Evolutionary conservation across 2,329 filamentous ascomycete species (phyloP), one percentile per base, ranked within the genome.

Genomic region (Fusarium albidum): DNA sequence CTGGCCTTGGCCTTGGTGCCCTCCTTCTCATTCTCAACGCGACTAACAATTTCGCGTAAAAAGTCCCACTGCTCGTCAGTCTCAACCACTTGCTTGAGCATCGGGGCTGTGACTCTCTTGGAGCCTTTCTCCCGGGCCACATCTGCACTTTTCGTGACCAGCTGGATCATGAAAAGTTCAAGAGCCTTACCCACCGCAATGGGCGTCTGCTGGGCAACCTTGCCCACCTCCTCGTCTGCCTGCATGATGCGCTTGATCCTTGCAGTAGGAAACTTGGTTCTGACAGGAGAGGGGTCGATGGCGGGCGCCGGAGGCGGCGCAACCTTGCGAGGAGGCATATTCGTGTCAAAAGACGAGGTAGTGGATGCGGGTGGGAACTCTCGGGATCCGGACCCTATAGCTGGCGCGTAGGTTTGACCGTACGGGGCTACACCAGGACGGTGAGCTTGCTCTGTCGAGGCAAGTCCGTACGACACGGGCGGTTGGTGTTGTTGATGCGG

Each of bases 161-260:
- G 82, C 34, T 91, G 88, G 59, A 98, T 92, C 95, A 99, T 99
- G 72, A 99, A 99, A 9, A 99, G 82, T 76, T 99, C 95, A 7
- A 99, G 82, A 13, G 95, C 95, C 79, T 97, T 97, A 64, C 91
- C 91, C 37, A 98, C 94, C 21, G 94, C 95, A 50, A 96, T 96
- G 13, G 94, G 94, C 1, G 95, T 97, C 57, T 98, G 95, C 75
- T 99, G 95, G 5, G 95, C 93, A 9, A 99, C 95, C 77, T 99
- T 99, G 57, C 95, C 95, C 1, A 99, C 93, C 72, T 99, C 95
- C 70, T 99, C 95, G 69, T 99, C 95, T 10, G 94, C 94, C 76
- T 99, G 95, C 95, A 99, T 98, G 68, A 99, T 98, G 44, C 95
- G 87, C 81, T 99, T 99, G 79, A 99, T 99, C 57, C 95, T 85